Percentiles rank a stretch among this genome's conserved stretches.
Evolutionary conservation across 2,329 filamentous ascomycete species (phyloP).

Genomic region (Botryosphaeria dothidea): DNA sequence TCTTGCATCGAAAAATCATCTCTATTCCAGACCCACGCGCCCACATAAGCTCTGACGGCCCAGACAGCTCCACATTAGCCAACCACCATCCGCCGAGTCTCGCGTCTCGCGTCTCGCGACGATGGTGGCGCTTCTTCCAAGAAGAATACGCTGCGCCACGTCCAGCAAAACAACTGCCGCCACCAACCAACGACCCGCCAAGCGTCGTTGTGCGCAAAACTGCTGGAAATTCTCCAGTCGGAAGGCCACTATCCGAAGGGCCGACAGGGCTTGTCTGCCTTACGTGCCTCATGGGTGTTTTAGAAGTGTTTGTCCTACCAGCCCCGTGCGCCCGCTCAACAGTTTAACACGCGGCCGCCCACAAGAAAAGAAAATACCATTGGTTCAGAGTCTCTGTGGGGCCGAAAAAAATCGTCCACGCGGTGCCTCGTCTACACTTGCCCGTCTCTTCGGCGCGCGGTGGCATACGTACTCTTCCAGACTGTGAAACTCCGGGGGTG

Average conservation of each 20-base stretch:
- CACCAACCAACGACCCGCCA: too few relatives aligned
- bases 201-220: too few relatives aligned
- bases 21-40: not conserved
- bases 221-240: not conserved
- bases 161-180: not conserved
- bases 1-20: too few relatives aligned
- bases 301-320: not conserved
- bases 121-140: not conserved
- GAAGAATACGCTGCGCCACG: not conserved
- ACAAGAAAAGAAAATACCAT: not conserved
- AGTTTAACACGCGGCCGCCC: not conserved
- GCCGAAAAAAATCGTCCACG: too few relatives aligned
- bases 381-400: not conserved
- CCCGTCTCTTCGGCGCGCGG: too few relatives aligned
- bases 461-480: too few relatives aligned
- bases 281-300: not conserved
- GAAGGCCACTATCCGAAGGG: not conserved
- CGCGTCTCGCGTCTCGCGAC: not conserved
- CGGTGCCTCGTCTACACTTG: too few relatives aligned
- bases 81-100: not conserved
- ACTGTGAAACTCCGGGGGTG: not conserved
- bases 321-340: not conserved
- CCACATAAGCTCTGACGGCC: not conserved
- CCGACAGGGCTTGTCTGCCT: not conserved
- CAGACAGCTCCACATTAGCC: not conserved